Conservation (phyloP, 495 filamentous ascomycete genomes). For the Cenococcum geophilum region DNA sequence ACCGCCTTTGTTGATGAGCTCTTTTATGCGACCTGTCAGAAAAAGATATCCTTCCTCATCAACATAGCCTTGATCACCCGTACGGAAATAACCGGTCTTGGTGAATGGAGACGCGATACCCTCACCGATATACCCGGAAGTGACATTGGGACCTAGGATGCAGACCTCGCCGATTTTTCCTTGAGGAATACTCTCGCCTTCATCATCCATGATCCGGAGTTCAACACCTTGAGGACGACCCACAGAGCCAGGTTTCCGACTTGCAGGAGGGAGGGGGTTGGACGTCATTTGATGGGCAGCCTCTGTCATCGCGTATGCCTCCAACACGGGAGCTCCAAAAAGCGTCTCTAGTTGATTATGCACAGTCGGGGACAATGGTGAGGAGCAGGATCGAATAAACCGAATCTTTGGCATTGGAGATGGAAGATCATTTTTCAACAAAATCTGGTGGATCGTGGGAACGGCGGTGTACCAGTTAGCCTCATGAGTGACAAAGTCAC, state of each 20-base stretch:
- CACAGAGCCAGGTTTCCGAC: conserved; percentile 16
- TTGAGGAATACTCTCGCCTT: conserved; percentile 10
- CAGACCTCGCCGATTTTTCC: conserved; percentile 31
- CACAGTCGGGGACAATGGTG: conserved; percentile 17
- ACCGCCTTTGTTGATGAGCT: conserved; percentile 77
- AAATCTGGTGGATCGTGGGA: conserved; percentile 44
- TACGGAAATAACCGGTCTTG: conserved; percentile 44
- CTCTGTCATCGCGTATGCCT: conserved; percentile 22
- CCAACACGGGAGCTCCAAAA: conserved; percentile 13
- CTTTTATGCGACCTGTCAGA: conserved; percentile 77
- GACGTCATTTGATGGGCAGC: conserved; percentile 21
- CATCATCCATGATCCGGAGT: conserved; percentile 17
- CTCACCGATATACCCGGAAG: conserved; percentile 14
- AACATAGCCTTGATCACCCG: conserved; percentile 46
- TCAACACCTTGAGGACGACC: conserved; percentile 22
- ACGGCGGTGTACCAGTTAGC: conserved; percentile 49
- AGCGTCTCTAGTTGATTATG: conserved; percentile 14
- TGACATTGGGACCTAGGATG: conserved; percentile 31
- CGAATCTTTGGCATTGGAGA: conserved; percentile 44
- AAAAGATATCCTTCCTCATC: conserved; percentile 62
- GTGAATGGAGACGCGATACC: conserved; percentile 37
- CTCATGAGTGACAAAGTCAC: conserved; percentile 37
- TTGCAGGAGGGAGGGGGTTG: conserved; percentile 15
- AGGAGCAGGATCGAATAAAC: conserved; percentile 21
- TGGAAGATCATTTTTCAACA: conserved; percentile 39